phyloP scores from a whole-genome alignment of 208 protist genomes.

The Baffinella frigidus region DNA sequence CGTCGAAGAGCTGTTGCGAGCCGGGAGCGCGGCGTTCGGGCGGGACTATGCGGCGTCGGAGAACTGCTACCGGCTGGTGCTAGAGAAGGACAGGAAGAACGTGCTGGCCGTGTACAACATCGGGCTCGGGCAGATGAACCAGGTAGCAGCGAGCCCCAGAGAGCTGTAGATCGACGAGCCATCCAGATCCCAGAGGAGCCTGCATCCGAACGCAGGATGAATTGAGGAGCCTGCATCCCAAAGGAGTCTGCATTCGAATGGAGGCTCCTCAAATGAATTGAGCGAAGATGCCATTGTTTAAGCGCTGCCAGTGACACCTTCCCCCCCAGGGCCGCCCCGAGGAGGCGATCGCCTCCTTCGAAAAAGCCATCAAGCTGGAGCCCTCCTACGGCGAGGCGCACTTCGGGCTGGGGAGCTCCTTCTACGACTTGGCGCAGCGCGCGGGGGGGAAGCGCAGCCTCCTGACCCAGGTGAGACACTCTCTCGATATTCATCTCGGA shows the following conservation, averaged over 20 bases:
- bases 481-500: background rate
- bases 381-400: conserved; percentile 1
- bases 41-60: background rate
- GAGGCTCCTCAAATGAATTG: background rate
- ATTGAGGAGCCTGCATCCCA: background rate
- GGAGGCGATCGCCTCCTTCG: background rate
- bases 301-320: too few species aligned
- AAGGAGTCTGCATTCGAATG: background rate
- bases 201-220: background rate
- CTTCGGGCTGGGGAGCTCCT: conserved; percentile 29
- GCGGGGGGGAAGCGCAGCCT: background rate
- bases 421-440: background rate
- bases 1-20: background rate
- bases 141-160: too few species aligned
- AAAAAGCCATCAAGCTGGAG: background rate
- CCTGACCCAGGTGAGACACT: background rate
- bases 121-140: conserved; percentile 35
- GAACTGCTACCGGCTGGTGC: background rate
- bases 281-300: background rate
- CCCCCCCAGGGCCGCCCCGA: too few species aligned
- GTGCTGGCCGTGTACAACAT: background rate
- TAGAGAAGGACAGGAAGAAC: background rate
- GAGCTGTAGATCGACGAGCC: too few species aligned
- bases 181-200: background rate
- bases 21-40: background rate